Evolutionary conservation across 441 rosid genomes (phyloP).

Genomic region (Sinapis alba): DNA sequence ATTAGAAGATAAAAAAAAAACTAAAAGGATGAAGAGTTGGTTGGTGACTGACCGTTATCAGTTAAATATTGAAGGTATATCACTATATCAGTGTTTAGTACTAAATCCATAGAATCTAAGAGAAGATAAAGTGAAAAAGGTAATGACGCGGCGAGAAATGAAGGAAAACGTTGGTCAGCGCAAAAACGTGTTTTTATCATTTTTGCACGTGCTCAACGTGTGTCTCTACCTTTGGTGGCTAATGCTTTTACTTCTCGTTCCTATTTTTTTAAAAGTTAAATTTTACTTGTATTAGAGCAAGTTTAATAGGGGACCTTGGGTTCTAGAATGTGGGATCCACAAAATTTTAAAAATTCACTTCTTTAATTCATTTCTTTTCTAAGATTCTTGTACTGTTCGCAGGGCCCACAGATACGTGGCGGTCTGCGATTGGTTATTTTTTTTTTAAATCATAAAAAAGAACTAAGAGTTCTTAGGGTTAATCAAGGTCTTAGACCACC

Average conservation of each 20-base stretch:
- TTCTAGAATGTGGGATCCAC: too few species aligned
- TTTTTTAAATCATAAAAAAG: too few species aligned
- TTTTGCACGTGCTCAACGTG: not conserved
- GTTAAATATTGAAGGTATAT: not conserved
- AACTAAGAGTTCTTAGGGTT: too few species aligned
- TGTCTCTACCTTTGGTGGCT: not conserved
- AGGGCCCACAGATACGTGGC: too few species aligned
- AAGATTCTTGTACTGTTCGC: too few species aligned
- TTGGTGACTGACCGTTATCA: not conserved
- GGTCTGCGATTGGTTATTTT: too few species aligned
- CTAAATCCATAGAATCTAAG: not conserved
- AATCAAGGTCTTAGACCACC: too few species aligned
- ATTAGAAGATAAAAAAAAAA: not conserved
- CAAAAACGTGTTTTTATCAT: not conserved
- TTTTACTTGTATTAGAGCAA: too few species aligned
- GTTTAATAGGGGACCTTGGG: too few species aligned
- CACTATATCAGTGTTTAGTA: conserved; percentile 1
- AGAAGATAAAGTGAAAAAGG: not conserved
- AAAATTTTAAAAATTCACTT: too few species aligned
- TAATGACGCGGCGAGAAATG: not conserved
- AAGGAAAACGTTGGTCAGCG: not conserved
- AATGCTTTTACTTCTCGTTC: not conserved
- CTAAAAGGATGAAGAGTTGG: not conserved
- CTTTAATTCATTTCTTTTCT: too few species aligned
- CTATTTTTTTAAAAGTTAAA: not conserved